phyloP scores from a whole-genome alignment of 1,139 yeast genomes.

The Geotrichum europaeum region DNA sequence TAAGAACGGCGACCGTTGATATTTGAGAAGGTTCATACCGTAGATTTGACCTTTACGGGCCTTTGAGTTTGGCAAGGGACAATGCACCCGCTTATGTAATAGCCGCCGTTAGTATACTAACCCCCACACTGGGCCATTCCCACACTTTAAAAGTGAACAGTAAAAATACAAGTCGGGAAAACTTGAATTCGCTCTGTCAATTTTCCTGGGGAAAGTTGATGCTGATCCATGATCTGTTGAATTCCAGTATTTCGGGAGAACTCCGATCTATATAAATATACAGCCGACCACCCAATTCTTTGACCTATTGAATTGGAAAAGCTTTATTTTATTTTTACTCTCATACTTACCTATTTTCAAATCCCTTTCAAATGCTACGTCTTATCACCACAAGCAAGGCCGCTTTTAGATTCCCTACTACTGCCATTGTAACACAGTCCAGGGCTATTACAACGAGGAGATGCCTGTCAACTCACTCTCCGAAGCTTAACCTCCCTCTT shows the following conservation, averaged over 20 bases:
- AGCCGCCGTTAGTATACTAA: background rate
- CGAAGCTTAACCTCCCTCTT: constrained; percentile 26
- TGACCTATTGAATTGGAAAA: background rate
- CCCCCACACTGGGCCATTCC: background rate
- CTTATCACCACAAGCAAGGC: background rate
- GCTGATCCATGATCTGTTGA: background rate
- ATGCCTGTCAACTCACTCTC: background rate
- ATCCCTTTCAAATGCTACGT: background rate
- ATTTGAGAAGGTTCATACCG: too few relatives aligned
- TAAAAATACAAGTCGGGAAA: background rate
- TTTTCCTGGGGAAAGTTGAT: background rate
- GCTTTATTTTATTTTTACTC: background rate
- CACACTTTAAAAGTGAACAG: background rate
- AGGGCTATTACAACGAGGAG: background rate
- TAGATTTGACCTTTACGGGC: too few relatives aligned
- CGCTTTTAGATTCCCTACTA: background rate
- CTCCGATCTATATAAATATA: background rate
- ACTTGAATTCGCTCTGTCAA: background rate
- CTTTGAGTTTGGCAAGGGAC: background rate
- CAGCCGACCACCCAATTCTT: background rate
- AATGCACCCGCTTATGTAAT: background rate
- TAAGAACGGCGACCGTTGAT: too few relatives aligned
- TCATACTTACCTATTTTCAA: background rate
- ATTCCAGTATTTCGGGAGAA: background rate
- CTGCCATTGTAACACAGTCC: background rate